Percentiles rank a stretch among this genome's conserved stretches.
These are phyloP conservation scores for Ottelia alismoides DNA, from an alignment of 106 monocot genomes.

Conservation along the genomic window DNA sequence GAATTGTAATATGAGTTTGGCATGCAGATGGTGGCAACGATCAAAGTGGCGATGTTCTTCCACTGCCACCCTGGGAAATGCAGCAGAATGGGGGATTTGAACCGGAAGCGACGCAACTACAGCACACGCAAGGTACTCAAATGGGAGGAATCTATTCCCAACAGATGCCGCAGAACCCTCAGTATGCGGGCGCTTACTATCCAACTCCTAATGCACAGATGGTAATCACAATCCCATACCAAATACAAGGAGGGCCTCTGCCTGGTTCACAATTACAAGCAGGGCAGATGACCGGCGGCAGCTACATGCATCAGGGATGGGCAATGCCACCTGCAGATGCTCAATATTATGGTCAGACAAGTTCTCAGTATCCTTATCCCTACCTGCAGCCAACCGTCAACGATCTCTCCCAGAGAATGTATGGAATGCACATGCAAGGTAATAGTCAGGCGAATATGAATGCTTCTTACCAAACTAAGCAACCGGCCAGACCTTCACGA, in stretches of 20 bases:
- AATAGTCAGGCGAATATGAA: constrained; percentile 13
- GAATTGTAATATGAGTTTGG: too few relatives aligned
- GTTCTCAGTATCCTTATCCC: not conserved
- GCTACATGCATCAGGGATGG: too few relatives aligned
- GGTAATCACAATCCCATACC: too few relatives aligned
- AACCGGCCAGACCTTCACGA: constrained; percentile 31
- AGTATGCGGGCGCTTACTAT: too few relatives aligned
- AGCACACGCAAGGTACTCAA: constrained; percentile 23
- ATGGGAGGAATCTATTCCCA: constrained; percentile 10
- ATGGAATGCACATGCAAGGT: constrained; percentile 52
- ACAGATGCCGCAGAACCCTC: too few relatives aligned
- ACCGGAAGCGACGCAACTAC: constrained; percentile 17
- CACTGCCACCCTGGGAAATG: constrained; percentile 84
- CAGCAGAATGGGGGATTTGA: constrained; percentile 27
- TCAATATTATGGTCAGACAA: constrained; percentile 11
- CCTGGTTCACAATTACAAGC: too few relatives aligned
- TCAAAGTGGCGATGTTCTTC: constrained; percentile 39
- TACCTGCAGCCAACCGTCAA: too few relatives aligned
- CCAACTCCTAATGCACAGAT: too few relatives aligned
- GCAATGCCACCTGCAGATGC: not conserved
- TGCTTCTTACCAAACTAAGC: too few relatives aligned
- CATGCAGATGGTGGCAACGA: constrained; percentile 32
- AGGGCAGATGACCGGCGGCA: too few relatives aligned
- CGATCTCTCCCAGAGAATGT: constrained; percentile 59
- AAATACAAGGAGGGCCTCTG: too few relatives aligned